These are phyloP conservation scores for Leccinellum rugosiceps DNA, from an alignment of 768 basidiomycete genomes.

Conservation along the genomic window DNA sequence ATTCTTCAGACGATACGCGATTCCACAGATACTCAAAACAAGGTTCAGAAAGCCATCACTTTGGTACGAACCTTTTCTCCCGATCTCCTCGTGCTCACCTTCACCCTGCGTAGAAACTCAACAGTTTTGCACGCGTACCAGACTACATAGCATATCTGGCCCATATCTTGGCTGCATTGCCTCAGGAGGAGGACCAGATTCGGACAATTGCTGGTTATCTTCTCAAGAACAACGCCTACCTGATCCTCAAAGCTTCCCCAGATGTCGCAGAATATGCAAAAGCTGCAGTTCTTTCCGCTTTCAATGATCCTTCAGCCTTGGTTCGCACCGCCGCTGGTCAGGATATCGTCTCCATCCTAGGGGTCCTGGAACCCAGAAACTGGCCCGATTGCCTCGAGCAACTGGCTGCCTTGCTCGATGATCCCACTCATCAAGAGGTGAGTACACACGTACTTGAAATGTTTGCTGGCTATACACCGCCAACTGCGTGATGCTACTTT, in stretches of 20 bases:
- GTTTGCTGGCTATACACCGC: neutral
- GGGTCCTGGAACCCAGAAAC: conserved; percentile 81
- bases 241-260: conserved; percentile 64
- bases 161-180: conserved; percentile 81
- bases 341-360: conserved; percentile 87
- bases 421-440: conserved; percentile 85
- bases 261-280: conserved; percentile 75
- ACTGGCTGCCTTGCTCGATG: conserved; percentile 78
- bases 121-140: conserved; percentile 80
- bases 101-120: conserved; percentile 64
- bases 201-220: conserved; percentile 95
- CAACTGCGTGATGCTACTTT: neutral
- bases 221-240: conserved; percentile 91
- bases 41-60: conserved; percentile 76
- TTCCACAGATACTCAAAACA: conserved; percentile 76
- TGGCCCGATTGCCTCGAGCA: conserved; percentile 95
- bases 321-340: conserved; percentile 93
- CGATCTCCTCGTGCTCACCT: conserved; percentile 20
- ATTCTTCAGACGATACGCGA: conserved; percentile 89
- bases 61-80: conserved; percentile 49
- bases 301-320: conserved; percentile 78
- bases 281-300: conserved; percentile 72
- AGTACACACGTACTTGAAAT: conserved; percentile 22
- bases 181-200: conserved; percentile 86
- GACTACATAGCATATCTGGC: conserved; percentile 97